phyloP scores from a whole-genome alignment of 441 rosid species.

The Jatropha multifida region DNA sequence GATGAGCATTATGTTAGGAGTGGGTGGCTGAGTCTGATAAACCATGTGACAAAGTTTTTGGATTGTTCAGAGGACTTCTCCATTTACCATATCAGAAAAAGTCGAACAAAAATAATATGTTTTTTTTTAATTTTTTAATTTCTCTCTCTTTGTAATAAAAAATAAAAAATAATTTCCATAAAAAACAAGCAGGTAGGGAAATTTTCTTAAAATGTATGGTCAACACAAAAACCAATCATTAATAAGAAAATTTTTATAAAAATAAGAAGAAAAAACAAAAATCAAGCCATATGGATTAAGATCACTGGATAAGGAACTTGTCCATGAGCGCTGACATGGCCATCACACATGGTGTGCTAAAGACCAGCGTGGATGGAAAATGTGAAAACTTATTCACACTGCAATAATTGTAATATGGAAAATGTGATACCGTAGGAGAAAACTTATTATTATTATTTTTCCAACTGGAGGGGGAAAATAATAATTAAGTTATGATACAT shows the following conservation, averaged over 20 bases:
- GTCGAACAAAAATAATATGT: too few relatives aligned
- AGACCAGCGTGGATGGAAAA: conserved; percentile 1
- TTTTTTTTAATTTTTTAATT: not conserved
- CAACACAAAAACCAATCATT: not conserved
- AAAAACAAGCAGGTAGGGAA: not conserved
- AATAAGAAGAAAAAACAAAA: not conserved
- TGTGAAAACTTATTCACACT: too few relatives aligned
- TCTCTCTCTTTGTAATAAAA: too few relatives aligned
- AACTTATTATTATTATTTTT: too few relatives aligned
- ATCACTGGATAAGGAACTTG: not conserved
- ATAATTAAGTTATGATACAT: too few relatives aligned
- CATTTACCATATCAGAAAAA: not conserved
- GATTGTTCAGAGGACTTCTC: not conserved
- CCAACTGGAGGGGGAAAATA: too few relatives aligned
- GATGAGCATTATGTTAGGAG: not conserved
- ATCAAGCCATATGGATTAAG: not conserved
- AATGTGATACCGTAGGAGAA: too few relatives aligned
- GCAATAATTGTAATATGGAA: too few relatives aligned
- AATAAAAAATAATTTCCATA: not conserved
- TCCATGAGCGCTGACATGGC: not conserved
- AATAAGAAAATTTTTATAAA: not conserved
- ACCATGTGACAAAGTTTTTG: not conserved
- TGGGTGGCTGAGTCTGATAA: too few relatives aligned
- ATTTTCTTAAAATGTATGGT: not conserved
- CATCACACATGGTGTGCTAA: conserved; percentile 9